These are phyloP conservation scores for Gigaspora rosea DNA, from an alignment of 192 early-diverging fungal species.

Conservation along the genomic window DNA sequence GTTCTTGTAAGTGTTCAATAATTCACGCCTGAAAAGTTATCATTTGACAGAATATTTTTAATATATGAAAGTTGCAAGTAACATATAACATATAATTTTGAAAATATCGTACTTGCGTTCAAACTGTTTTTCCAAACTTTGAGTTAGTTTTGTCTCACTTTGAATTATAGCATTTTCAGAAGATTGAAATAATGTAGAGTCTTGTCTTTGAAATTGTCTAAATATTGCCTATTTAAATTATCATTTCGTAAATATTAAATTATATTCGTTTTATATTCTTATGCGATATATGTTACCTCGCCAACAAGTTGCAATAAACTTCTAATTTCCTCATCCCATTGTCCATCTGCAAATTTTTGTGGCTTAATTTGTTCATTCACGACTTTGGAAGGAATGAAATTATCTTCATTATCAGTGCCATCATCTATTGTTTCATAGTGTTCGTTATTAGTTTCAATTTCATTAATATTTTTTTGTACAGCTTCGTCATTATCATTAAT, in stretches of 20 bases:
- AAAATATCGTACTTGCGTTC: conserved; percentile 16
- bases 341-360: neutral
- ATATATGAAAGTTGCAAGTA: neutral
- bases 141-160: neutral
- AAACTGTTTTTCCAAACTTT: conserved; percentile 6
- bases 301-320: conserved; percentile 27
- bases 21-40: conserved; percentile 3
- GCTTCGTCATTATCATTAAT: neutral
- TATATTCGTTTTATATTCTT: neutral
- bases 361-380: neutral
- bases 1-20: neutral
- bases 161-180: conserved; percentile 13
- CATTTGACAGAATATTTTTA: neutral
- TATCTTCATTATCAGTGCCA: neutral
- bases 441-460: neutral
- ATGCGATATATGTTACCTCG: neutral
- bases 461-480: neutral
- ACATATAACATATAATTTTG: neutral
- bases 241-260: neutral
- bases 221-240: conserved; percentile 20
- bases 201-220: conserved; percentile 1
- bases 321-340: conserved; percentile 23
- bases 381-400: neutral
- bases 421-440: neutral
- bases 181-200: conserved; percentile 6